Percentiles rank a stretch among this genome's conserved stretches.
Evolutionary conservation across 345 rosid species (phyloP).

Genomic region (Eucalyptus regnans): DNA sequence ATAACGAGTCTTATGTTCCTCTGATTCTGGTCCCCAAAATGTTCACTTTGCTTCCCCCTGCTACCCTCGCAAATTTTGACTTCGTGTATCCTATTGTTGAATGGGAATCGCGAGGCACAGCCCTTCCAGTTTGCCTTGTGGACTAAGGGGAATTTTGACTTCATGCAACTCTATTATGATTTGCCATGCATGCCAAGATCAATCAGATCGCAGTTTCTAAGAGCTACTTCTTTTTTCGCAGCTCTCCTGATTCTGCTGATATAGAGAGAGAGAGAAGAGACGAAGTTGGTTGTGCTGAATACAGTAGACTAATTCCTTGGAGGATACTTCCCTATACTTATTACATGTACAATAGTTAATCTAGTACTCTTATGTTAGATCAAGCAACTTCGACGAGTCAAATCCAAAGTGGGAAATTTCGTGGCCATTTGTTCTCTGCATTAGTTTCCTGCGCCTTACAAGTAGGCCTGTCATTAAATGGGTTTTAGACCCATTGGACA

Average conservation of each 20-base stretch:
- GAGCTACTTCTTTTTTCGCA: constrained; percentile 10
- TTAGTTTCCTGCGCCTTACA: not conserved
- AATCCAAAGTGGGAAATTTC: not conserved
- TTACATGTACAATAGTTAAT: not conserved
- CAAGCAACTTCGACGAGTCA: not conserved
- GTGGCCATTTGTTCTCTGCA: not conserved
- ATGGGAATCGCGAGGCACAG: constrained; percentile 88
- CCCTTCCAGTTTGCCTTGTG: constrained; percentile 93
- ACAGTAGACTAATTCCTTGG: constrained; percentile 65
- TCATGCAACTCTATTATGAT: not conserved
- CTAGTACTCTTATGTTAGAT: not conserved
- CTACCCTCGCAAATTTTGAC: not conserved
- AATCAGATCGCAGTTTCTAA: not conserved
- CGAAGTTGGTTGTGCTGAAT: constrained; percentile 77
- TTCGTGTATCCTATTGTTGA: not conserved
- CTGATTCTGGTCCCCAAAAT: not conserved
- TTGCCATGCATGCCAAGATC: not conserved
- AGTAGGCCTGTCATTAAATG: not conserved
- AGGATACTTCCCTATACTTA: constrained; percentile 78
- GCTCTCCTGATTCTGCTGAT: constrained; percentile 72
- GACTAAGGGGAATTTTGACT: constrained; percentile 38
- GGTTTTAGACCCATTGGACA: not conserved
- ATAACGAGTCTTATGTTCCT: not conserved
- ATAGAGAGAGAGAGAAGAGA: constrained; percentile 91
- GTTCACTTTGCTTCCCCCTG: not conserved